Evolutionary conservation across 495 filamentous ascomycete genomes (phyloP).

Genomic region (Viridothelium virens): DNA sequence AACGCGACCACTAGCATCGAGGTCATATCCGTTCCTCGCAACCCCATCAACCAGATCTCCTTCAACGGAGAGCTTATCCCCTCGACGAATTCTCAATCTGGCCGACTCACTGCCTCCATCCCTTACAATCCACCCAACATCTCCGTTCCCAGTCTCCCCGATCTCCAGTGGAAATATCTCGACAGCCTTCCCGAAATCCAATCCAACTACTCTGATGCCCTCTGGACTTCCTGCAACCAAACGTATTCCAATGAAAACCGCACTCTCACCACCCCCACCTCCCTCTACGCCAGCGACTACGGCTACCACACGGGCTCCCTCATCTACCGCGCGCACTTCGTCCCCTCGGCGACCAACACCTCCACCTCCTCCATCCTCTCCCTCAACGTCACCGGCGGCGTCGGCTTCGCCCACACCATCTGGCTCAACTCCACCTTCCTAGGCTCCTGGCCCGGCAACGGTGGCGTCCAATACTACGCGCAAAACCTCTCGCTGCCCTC

Average conservation of each 20-base stretch:
- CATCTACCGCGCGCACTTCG: constrained; percentile 62
- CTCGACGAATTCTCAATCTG: not conserved
- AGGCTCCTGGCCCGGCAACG: constrained; percentile 40
- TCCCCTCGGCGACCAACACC: constrained; percentile 45
- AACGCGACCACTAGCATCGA: constrained; percentile 59
- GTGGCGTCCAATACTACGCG: constrained; percentile 36
- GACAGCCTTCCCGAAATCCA: constrained; percentile 62
- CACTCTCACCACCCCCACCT: constrained; percentile 50
- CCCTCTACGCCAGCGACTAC: constrained; percentile 62
- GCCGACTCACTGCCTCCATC: constrained; percentile 37
- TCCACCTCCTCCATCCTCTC: constrained; percentile 49
- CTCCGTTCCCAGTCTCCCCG: constrained; percentile 45
- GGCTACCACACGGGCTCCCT: constrained; percentile 60
- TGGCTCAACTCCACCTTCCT: constrained; percentile 28
- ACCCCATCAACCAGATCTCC: not conserved
- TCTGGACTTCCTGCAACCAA: constrained; percentile 51
- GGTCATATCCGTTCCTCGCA: constrained; percentile 37
- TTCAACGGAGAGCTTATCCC: constrained; percentile 54
- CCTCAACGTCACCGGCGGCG: constrained; percentile 53
- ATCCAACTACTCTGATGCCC: constrained; percentile 53
- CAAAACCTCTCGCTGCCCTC: constrained; percentile 48
- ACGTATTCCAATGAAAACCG: constrained; percentile 49
- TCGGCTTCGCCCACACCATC: constrained; percentile 28
- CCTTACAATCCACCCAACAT: constrained; percentile 46
- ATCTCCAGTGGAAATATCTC: constrained; percentile 57